Evolutionary conservation across 805 yeast genomes (phyloP).

Genomic region (Priceomyces haplophilus): DNA sequence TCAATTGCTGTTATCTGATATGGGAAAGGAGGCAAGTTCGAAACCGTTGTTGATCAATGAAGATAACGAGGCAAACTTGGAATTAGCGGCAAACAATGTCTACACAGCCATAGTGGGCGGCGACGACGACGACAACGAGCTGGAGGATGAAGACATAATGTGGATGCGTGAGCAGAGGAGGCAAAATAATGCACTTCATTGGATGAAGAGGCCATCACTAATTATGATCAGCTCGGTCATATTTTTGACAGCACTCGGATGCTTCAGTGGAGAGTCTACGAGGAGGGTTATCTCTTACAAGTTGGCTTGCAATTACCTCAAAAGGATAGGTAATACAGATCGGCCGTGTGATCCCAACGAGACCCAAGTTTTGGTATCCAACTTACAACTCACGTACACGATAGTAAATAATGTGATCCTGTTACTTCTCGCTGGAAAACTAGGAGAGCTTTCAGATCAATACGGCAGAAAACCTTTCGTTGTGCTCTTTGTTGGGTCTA

Average conservation of each 20-base stretch:
- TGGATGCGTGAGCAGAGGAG: constrained; percentile 50
- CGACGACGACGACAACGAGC: constrained; percentile 32
- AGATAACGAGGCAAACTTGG: constrained; percentile 15
- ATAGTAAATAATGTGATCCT: constrained; percentile 44
- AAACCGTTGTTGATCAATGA: constrained; percentile 1
- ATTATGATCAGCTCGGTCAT: constrained; percentile 43
- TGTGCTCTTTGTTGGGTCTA: constrained; percentile 14
- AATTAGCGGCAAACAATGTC: constrained; percentile 32
- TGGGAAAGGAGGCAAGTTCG: not conserved
- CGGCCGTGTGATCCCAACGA: constrained; percentile 27
- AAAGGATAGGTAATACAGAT: constrained; percentile 3
- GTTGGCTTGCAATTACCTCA: constrained; percentile 26
- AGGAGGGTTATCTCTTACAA: constrained; percentile 35
- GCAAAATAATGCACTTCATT: constrained; percentile 41
- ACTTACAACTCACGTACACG: constrained; percentile 44
- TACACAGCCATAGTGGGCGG: constrained; percentile 39
- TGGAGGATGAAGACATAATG: constrained; percentile 39
- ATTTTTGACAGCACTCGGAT: constrained; percentile 43
- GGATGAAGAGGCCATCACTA: constrained; percentile 59
- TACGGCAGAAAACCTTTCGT: constrained; percentile 34
- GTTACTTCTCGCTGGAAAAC: constrained; percentile 55
- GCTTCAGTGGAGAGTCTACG: constrained; percentile 36
- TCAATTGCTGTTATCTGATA: not conserved
- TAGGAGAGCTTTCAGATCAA: constrained; percentile 37
- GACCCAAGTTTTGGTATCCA: constrained; percentile 43